Conservation (phyloP, 352 stramenopile species). For the Halophytophthora batemanensis region DNA sequence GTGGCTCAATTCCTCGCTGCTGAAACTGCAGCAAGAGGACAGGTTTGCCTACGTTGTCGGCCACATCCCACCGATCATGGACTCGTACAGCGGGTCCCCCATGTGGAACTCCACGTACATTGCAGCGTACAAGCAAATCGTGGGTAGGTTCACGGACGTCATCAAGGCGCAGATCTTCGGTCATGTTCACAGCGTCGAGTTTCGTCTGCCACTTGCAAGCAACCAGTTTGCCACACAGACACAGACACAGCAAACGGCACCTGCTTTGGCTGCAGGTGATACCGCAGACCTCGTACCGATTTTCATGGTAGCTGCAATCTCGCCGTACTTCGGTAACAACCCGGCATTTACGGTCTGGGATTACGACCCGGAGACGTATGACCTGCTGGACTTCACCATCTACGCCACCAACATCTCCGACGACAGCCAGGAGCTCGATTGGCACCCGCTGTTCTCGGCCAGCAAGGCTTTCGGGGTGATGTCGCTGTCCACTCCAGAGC, state of each 20-base stretch:
- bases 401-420: slow-evolving; percentile 58
- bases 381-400: slow-evolving; percentile 67
- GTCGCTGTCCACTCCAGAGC: slow-evolving; percentile 24
- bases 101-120: slow-evolving; percentile 89
- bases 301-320: slow-evolving; percentile 69
- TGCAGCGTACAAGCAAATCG: slow-evolving; percentile 67
- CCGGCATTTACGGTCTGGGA: slow-evolving; percentile 84
- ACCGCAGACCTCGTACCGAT: slow-evolving; percentile 55
- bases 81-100: slow-evolving; percentile 79
- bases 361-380: slow-evolving; percentile 52
- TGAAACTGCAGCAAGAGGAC: slow-evolving; percentile 24
- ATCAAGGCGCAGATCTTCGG: slow-evolving; percentile 89
- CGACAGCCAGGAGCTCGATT: slow-evolving; percentile 22
- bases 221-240: slow-evolving; percentile 9
- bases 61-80: slow-evolving; percentile 90
- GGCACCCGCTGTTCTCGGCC: slow-evolving; percentile 32
- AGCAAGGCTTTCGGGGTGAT: slow-evolving; percentile 33
- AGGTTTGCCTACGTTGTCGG: slow-evolving; percentile 81
- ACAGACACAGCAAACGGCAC: slow-evolving; percentile 7
- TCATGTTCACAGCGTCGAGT: slow-evolving; percentile 90
- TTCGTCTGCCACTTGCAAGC: slow-evolving; percentile 52
- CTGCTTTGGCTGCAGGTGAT: slow-evolving; percentile 2
- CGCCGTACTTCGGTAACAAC: slow-evolving; percentile 83
- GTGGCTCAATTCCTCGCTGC: slow-evolving; percentile 78
- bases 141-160: slow-evolving; percentile 54